These are phyloP conservation scores for Lophiotrema nucula DNA, from an alignment of 495 filamentous ascomycete species.

Conservation along the genomic window DNA sequence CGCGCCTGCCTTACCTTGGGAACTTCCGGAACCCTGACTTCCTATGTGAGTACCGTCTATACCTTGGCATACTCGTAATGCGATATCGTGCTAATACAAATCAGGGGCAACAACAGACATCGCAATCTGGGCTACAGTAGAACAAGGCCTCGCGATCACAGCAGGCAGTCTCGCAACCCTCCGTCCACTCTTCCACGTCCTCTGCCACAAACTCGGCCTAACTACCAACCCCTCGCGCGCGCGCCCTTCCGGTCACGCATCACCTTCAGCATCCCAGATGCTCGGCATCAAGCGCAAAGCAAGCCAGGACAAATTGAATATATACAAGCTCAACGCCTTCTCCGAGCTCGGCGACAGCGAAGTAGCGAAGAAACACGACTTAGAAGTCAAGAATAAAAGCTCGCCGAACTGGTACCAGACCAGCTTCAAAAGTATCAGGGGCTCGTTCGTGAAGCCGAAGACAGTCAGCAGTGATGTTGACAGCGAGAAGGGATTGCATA, in stretches of 20 bases:
- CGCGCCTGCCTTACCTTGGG: slow-evolving; percentile 9
- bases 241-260: not conserved
- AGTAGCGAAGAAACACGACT: too few relatives aligned
- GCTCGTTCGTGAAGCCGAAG: too few relatives aligned
- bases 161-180: slow-evolving; percentile 25
- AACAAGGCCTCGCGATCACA: slow-evolving; percentile 29
- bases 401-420: too few relatives aligned
- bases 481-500: not conserved
- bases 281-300: slow-evolving; percentile 5
- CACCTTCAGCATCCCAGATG: not conserved
- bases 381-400: too few relatives aligned
- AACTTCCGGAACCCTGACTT: slow-evolving; percentile 18
- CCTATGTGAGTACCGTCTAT: slow-evolving; percentile 9
- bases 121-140: slow-evolving; percentile 28
- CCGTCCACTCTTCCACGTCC: slow-evolving; percentile 17
- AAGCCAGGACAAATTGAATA: not conserved
- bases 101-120: slow-evolving; percentile 22
- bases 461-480: not conserved
- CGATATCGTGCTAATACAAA: not conserved
- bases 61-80: not conserved
- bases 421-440: too few relatives aligned
- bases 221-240: not conserved
- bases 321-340: not conserved
- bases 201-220: slow-evolving; percentile 5
- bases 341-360: not conserved